Evolutionary conservation across 2,329 filamentous ascomycete species (phyloP).

Genomic region (Trichoderma guizhouense): DNA sequence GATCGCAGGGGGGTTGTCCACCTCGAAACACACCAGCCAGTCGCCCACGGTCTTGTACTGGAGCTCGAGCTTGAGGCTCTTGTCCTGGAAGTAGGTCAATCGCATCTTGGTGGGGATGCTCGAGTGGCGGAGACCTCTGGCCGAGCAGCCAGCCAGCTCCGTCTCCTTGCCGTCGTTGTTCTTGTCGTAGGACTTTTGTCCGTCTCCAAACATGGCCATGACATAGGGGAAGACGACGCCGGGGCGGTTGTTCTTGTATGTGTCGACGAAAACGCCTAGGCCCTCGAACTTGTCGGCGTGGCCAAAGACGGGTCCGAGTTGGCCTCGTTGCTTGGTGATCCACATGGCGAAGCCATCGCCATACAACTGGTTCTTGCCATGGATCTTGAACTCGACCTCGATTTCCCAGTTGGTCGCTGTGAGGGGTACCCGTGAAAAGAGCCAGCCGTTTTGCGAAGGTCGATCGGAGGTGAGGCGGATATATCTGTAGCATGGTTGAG

Average conservation of each 20-base stretch:
- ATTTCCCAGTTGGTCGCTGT: slow-evolving; percentile 99
- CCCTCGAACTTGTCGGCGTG: slow-evolving; percentile 87
- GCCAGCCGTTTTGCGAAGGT: slow-evolving; percentile 85
- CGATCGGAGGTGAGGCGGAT: slow-evolving; percentile 89
- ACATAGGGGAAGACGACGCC: slow-evolving; percentile 95
- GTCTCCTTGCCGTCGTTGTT: slow-evolving; percentile 89
- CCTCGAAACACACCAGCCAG: slow-evolving; percentile 88
- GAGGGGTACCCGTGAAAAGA: slow-evolving; percentile 89
- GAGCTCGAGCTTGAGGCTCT: slow-evolving; percentile 82
- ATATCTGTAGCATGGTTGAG: slow-evolving; percentile 56
- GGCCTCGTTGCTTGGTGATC: slow-evolving; percentile 89
- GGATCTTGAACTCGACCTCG: slow-evolving; percentile 91
- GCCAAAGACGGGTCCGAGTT: slow-evolving; percentile 81
- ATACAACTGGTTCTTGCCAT: slow-evolving; percentile 83
- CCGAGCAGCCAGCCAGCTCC: slow-evolving; percentile 92
- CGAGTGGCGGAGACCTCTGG: slow-evolving; percentile 80
- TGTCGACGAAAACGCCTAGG: slow-evolving; percentile 93
- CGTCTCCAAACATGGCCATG: slow-evolving; percentile 97
- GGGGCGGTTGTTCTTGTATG: slow-evolving; percentile 98
- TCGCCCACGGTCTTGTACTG: slow-evolving; percentile 89
- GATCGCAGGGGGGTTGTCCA: slow-evolving; percentile 66
- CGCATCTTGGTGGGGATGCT: slow-evolving; percentile 77
- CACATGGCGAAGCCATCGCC: slow-evolving; percentile 98
- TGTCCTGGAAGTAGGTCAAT: slow-evolving; percentile 96
- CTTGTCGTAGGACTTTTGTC: slow-evolving; percentile 85